These are phyloP conservation scores for Cryptococcus amylolentus DNA, from an alignment of 1,284 basidiomycete species.

Conservation along the genomic window DNA sequence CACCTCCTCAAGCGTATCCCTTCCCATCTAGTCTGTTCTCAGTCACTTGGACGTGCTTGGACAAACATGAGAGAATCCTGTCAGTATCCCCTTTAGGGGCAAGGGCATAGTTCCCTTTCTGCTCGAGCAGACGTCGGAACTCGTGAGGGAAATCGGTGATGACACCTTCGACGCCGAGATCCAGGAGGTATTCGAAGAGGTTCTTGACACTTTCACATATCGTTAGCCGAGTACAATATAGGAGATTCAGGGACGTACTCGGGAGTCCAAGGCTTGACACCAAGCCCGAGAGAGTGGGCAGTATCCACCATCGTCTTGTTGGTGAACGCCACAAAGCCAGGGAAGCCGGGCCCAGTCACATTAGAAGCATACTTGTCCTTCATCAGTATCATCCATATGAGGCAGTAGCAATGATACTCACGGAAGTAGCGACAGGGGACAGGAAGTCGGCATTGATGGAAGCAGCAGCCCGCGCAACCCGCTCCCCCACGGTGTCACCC, in stretches of 20 bases:
- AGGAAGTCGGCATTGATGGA: slow-evolving; percentile 63
- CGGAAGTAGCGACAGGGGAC: slow-evolving; percentile 58
- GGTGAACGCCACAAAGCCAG: slow-evolving; percentile 59
- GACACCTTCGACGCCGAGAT: slow-evolving; percentile 62
- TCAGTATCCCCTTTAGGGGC: slow-evolving; percentile 21
- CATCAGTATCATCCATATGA: background rate
- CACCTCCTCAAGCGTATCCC: slow-evolving; percentile 4
- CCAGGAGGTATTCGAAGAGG: slow-evolving; percentile 59
- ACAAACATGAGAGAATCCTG: slow-evolving; percentile 26
- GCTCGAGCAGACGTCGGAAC: slow-evolving; percentile 22
- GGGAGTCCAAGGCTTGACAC: slow-evolving; percentile 70
- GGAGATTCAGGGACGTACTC: slow-evolving; percentile 31
- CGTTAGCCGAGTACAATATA: slow-evolving; percentile 50
- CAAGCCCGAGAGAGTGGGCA: slow-evolving; percentile 61
- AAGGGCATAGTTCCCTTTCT: slow-evolving; percentile 19
- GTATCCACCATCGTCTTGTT: slow-evolving; percentile 64
- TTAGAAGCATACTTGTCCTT: slow-evolving; percentile 36
- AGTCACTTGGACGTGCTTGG: slow-evolving; percentile 26
- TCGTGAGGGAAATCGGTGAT: slow-evolving; percentile 38
- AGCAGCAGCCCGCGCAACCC: slow-evolving; percentile 59
- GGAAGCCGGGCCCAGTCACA: slow-evolving; percentile 51
- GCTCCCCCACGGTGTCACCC: slow-evolving; percentile 26
- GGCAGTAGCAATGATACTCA: background rate
- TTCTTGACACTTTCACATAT: slow-evolving; percentile 48
- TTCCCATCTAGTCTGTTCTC: slow-evolving; percentile 5